These are phyloP conservation scores for Mediolabrus comicus DNA, from an alignment of 108 stramenopile genomes.

Conservation along the genomic window DNA sequence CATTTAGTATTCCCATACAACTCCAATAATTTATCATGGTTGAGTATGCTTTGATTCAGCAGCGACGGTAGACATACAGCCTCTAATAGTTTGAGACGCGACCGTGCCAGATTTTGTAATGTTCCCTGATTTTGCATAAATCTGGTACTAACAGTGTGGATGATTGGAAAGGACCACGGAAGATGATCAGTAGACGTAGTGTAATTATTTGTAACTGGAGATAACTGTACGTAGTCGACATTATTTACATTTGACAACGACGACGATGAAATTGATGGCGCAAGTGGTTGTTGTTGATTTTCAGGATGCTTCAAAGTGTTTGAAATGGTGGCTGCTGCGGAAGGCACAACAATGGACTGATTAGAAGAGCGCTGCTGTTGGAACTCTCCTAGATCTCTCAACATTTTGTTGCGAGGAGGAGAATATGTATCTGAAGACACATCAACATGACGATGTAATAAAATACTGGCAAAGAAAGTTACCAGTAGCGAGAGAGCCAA, in stretches of 20 bases:
- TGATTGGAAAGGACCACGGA: conserved; percentile 49
- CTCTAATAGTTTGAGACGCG: conserved; percentile 63
- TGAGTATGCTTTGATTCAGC: conserved; percentile 36
- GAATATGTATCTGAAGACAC: neutral
- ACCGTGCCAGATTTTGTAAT: conserved; percentile 53
- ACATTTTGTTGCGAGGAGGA: neutral
- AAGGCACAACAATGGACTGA: neutral
- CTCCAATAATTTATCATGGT: neutral
- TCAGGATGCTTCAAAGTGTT: neutral
- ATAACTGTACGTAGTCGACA: neutral
- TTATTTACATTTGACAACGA: too few species aligned
- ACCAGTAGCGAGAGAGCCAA: neutral
- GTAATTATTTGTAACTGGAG: neutral
- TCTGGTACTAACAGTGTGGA: conserved; percentile 78
- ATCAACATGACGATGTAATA: neutral
- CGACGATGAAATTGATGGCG: too few species aligned
- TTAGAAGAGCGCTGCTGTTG: neutral
- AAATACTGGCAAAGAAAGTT: neutral
- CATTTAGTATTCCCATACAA: conserved; percentile 30
- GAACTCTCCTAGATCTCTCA: neutral
- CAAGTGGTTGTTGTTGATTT: neutral
- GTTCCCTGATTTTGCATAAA: conserved; percentile 84
- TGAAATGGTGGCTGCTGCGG: neutral
- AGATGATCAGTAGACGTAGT: neutral
- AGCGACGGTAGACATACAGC: conserved; percentile 65